Evolutionary conservation across 306 rosid genomes (phyloP).

Genomic region (Ochetophila trinervis): DNA sequence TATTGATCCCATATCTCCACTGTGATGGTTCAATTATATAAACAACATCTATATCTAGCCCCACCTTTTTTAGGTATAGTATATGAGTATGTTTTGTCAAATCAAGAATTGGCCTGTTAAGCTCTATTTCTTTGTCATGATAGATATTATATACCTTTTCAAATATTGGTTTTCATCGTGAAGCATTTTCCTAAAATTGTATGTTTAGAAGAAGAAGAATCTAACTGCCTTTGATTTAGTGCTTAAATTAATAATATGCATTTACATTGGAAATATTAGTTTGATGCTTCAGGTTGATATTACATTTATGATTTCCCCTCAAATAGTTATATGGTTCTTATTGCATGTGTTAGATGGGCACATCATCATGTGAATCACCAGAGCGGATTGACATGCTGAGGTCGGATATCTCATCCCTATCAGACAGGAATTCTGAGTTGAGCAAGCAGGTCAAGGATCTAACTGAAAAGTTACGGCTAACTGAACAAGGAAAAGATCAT

Average conservation of each 20-base stretch:
- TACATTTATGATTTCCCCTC: background rate
- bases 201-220: no score
- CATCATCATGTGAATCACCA: constrained; percentile 50
- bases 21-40: no score
- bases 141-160: no score
- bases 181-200: no score
- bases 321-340: background rate
- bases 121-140: no score
- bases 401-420: constrained; percentile 40
- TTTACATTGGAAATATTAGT: background rate
- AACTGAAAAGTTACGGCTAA: constrained; percentile 49
- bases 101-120: no score
- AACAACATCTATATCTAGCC: no score
- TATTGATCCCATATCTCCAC: no score
- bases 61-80: no score
- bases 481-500: constrained; percentile 64
- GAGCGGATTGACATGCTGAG: constrained; percentile 47
- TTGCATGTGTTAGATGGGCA: constrained; percentile 37
- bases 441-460: constrained; percentile 49
- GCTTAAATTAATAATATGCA: background rate
- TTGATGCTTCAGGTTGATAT: background rate
- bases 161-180: no score
- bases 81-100: no score
- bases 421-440: constrained; percentile 50
- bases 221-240: no score